These are phyloP conservation scores for Canavalia gladiata DNA, from an alignment of 306 rosid species.

Conservation along the genomic window DNA sequence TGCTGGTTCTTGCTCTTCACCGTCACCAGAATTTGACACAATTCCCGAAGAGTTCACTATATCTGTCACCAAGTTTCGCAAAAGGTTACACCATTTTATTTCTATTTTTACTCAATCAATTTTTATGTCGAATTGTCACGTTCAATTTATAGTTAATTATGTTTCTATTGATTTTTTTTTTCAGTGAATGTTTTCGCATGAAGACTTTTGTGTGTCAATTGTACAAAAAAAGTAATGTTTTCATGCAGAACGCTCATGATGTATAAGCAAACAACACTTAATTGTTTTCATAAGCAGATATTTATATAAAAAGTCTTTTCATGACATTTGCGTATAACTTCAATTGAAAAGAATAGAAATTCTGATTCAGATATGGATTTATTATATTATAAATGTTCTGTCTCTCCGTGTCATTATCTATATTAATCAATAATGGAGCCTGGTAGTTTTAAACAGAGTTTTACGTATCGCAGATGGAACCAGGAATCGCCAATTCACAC, in stretches of 20 bases:
- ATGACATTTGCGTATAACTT: too few relatives aligned
- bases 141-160: too few relatives aligned
- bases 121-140: too few relatives aligned
- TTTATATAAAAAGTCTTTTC: too few relatives aligned
- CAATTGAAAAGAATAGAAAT: too few relatives aligned
- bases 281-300: too few relatives aligned
- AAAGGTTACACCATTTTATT: constrained; percentile 54
- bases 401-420: background rate
- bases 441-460: background rate
- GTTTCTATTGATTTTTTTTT: background rate
- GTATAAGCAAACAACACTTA: too few relatives aligned
- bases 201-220: too few relatives aligned
- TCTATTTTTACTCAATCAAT: too few relatives aligned
- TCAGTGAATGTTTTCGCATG: background rate
- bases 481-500: constrained; percentile 36
- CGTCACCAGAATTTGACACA: constrained; percentile 58
- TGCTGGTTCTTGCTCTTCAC: constrained; percentile 49
- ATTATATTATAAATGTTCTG: background rate
- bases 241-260: too few relatives aligned
- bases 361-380: too few relatives aligned
- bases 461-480: constrained; percentile 48
- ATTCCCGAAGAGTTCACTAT: constrained; percentile 58
- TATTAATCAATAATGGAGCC: background rate
- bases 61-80: constrained; percentile 70
- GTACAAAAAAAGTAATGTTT: too few relatives aligned